These are phyloP conservation scores for Leishmania arabica DNA, from an alignment of 208 protist species.

Conservation along the genomic window DNA sequence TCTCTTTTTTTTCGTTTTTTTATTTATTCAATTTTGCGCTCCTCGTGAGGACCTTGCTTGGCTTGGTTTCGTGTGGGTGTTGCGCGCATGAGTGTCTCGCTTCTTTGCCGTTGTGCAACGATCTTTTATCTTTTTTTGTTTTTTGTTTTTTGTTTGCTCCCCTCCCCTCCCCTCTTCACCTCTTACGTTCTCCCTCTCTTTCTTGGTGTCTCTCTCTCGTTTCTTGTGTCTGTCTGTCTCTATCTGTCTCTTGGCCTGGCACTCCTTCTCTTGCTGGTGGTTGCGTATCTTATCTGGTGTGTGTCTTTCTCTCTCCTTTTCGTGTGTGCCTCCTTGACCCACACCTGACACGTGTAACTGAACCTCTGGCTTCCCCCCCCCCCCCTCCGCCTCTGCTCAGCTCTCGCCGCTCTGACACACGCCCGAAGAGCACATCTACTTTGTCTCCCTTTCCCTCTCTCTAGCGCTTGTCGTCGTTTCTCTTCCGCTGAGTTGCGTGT, in stretches of 20 bases:
- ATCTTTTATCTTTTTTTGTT: background rate
- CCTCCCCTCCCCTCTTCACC: background rate
- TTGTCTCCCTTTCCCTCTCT: background rate
- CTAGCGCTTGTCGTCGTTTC: background rate
- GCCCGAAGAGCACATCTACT: background rate
- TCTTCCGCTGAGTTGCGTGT: background rate
- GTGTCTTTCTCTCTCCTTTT: background rate
- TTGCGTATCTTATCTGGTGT: background rate
- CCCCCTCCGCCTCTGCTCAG: background rate
- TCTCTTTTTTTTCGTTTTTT: background rate
- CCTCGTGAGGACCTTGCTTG: background rate
- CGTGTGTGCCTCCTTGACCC: background rate
- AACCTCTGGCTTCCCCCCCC: background rate
- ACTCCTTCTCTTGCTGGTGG: background rate
- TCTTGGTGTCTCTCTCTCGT: background rate
- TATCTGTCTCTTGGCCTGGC: background rate
- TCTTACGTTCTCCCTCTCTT: background rate
- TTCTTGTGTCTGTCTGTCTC: background rate
- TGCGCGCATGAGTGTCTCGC: background rate
- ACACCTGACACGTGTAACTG: background rate
- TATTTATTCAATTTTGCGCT: constrained; percentile 1
- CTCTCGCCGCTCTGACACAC: background rate
- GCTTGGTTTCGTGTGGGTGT: background rate
- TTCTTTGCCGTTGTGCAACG: background rate
- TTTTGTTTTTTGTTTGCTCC: background rate